Base-by-base conservation (phyloP, 75 land plant species). In the Selaginella tamariscina region DNA sequence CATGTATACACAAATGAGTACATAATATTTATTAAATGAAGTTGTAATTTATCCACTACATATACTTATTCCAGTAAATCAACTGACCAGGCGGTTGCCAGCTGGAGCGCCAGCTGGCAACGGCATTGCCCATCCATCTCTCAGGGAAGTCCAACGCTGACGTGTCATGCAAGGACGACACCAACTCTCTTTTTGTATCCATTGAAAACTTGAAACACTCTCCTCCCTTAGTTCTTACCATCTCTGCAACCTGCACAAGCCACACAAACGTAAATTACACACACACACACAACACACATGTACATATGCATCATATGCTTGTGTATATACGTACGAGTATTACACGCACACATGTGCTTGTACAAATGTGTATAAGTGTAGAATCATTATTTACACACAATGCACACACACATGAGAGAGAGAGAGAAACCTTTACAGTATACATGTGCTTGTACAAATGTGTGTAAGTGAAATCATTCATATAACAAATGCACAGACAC, bases 51-150 rank as follows among this genome's bases (percentile, higher is more conserved):
- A n/a, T n/a, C n/a, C n/a, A n/a, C n/a, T n/a, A n/a, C n/a, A n/a
- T n/a, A n/a, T n/a, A n/a, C 49, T 39, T 15, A 39, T 39, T 39
- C 49, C 11, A 39, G 49, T 15, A 39, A 39, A 15, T 87, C 81
- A 67, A 89, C 83, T 13, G 78, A 81, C 96, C 96, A 94, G 27
- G 83, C 78, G 54, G 80, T 81, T 44, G 91, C 83, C 49, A 94
- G 72, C 65, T 87, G 98, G 56, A 76, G 13, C 65, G 88, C 55
- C 18, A 94, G 77, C 57, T 94, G 5, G 90, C 91, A 20, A 87
- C 81, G 24, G 84, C 55, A 27, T 76, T 82, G 39, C 88, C 96
- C 70, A 87, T 83, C 98, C 95, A 94, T 29, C 88, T 86, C 65
- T 94, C 91, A 0, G 96, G 84, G 1, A 76, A 78, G 2, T 87